A percentile compares a stretch with the other conserved stretches of the same genome.
These are phyloP conservation scores for Acephala macrosclerotiorum DNA, from an alignment of 2,329 filamentous ascomycete species.

Conservation along the genomic window DNA sequence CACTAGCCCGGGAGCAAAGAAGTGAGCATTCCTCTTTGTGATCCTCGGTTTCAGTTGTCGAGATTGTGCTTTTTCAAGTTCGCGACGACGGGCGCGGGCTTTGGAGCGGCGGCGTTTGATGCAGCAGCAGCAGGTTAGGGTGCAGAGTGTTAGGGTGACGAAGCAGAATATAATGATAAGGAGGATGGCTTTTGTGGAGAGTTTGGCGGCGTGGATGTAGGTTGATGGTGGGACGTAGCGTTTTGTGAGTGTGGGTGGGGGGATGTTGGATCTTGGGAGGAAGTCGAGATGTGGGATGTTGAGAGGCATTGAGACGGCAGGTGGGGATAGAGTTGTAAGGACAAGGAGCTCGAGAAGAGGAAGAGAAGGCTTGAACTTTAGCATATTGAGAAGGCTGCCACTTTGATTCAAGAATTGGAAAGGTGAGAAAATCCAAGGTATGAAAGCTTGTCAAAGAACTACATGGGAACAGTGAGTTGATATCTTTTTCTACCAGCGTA, in stretches of 20 bases:
- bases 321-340: neutral
- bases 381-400: neutral
- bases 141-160: neutral
- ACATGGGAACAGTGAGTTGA: neutral
- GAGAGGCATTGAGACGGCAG: neutral
- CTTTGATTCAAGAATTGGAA: neutral
- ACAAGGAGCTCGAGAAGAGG: neutral
- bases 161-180: conserved; percentile 11
- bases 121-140: conserved; percentile 16
- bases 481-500: neutral
- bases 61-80: neutral
- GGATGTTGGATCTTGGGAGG: too few relatives aligned
- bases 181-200: conserved; percentile 20
- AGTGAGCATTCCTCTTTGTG: conserved; percentile 18
- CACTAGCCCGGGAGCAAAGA: conserved; percentile 18
- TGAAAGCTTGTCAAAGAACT: neutral
- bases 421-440: neutral
- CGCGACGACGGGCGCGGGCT: neutral
- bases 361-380: neutral
- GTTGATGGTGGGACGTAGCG: conserved; percentile 16
- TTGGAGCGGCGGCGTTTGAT: neutral
- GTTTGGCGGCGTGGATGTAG: conserved; percentile 15
- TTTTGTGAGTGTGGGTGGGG: neutral
- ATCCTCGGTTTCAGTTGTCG: conserved; percentile 18
- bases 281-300: neutral